Base-by-base conservation (phyloP, 2,329 filamentous ascomycete species). In the Neonectria hederae region DNA sequence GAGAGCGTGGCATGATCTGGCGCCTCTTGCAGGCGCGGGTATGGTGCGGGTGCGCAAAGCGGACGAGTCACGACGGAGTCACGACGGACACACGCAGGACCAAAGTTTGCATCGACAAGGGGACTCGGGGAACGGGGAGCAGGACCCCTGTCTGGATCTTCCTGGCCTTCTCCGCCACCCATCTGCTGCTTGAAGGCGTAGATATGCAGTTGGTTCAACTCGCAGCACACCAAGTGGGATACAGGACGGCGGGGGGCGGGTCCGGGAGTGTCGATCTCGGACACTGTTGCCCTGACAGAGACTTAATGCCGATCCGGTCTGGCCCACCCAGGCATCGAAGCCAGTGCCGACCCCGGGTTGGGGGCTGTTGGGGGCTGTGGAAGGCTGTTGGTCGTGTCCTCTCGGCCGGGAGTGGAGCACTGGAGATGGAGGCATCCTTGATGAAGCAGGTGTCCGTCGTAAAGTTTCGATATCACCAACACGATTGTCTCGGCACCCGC, bases 191-290 rank as follows among this genome's bases (percentile, higher is more conserved):
- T 48, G 38, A 42, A 59, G 52, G 59, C 57, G 43, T 59, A 38
- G 53, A 43, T 71, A 74, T 74, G 72, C 72, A 63, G 72, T 74
- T 74, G 72, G 71, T 70, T 61, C 67, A 59, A 58, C 57, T 51
- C 63, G 62, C 61, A 62, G 59, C 56, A 63, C 43, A 43, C 54
- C 56, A 51, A 45, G 59, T 67, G 64, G 62, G 56, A 53, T 53
- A 22, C 58, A 60, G 67, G 66, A 69, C 66, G 53, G 62, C 57
- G 52, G 45, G 60, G n/a, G 43, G 55, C 63, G 64, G 66, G 63
- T 61, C 65, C 51, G 30, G 63, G 54, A 51, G 24, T 45, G 65
- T 71, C 63, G 65, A 72, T 68, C 67, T 61, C 49, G 59, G 64
- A 14, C 59, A 51, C 63, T 63, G 28, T 38, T 61, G 59, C 64